Evolutionary conservation across 179 eudicot species (phyloP), one percentile per base, ranked within the genome.

Genomic region (Actinidia chinensis): DNA sequence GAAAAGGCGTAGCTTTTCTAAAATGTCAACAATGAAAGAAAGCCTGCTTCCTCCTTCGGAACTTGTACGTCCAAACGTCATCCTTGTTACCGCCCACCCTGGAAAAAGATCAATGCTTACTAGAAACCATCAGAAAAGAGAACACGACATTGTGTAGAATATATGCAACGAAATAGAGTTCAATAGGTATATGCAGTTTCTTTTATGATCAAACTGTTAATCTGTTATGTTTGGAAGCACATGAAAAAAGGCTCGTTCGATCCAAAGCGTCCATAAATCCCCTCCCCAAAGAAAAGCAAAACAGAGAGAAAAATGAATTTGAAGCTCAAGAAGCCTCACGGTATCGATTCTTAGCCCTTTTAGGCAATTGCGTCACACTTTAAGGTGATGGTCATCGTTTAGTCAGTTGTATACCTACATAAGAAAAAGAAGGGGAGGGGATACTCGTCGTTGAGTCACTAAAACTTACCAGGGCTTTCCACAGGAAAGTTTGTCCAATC

Each of bases 401-500:
- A 2, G 20, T 73, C 64, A 15, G 13, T 22, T 25, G 3, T 4
- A 14, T 6, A 7, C 43, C 75, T 28, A 69, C 56, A 28, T 28
- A 28, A 28, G 33, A 28, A 28, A 28, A 28, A 28, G 33, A 1
- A 28, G 33, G 33, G 33, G 33, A 28, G 22, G 42, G 20, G 71
- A 59, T 23, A 65, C 15, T 36, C 23, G 18, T 8, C 46, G 66
- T 40, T 10, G 20, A 63, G 58, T 51, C 28, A 2, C 11, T 60
- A 72, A 54, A 25, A 75, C 89, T 74, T 89, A 91, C 99, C 98
- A 76, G 90, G 67, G 68, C 81, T 90, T 79, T 80, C 85, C 75
- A 63, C 81, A 47, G 94, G 85, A 48, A 94, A 76, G 83, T 94
- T 95, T 65, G 98, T 88, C 99, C 99, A 95, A 48, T 95, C 96